Base-by-base conservation (phyloP, 1,139 yeast genomes). In the Yamadazyma blattariae region DNA sequence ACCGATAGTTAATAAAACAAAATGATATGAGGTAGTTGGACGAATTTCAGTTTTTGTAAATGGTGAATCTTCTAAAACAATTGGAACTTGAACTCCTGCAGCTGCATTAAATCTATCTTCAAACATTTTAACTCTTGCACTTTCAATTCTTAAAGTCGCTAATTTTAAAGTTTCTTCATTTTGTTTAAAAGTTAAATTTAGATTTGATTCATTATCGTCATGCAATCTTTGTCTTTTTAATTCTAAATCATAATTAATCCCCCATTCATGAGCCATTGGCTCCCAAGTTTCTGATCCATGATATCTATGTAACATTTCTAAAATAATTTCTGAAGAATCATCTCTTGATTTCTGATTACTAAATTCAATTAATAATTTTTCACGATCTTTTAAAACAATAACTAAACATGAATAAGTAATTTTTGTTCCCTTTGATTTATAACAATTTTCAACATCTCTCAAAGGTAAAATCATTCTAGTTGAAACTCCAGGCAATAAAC, bases 381-480 rank as follows among this genome's bases (percentile, higher is more conserved):
- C 95, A 40, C 79, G 84, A 0, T 94, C 94, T 39, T 74, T 76
- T 4, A 86, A 72, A 0, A 78, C 76, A 18, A 89, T 50, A 0
- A 77, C 82, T 34, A 89, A 61, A 1, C 94, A 92, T 17, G 79
- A 75, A 52, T 83, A 84, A 0, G 63, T 50, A 21, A 67, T 46
- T 36, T 56, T 56, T 6, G 51, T 39, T 0, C 88, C 89, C 33
- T 73, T 74, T 46, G 82, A 89, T 43, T 74, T 74, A 34, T 72
- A 70, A 36, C 83, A 82, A 34, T 73, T 77, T 49, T 83, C 94
- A 22, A 90, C 65, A 48, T 86, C 94, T 13, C 54, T 51, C 31
- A 85, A 60, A 0, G 97, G 97, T 12, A 90, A 57, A n/a, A 88
- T 77, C 96, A 90, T 87, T 42, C 76, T 76, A 2, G 95, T 83